A percentile compares a stretch with the other conserved stretches of the same genome.
Conservation (phyloP, 228 moss, liverwort and hornwort genomes). For the Sphagnum magellanicum region DNA sequence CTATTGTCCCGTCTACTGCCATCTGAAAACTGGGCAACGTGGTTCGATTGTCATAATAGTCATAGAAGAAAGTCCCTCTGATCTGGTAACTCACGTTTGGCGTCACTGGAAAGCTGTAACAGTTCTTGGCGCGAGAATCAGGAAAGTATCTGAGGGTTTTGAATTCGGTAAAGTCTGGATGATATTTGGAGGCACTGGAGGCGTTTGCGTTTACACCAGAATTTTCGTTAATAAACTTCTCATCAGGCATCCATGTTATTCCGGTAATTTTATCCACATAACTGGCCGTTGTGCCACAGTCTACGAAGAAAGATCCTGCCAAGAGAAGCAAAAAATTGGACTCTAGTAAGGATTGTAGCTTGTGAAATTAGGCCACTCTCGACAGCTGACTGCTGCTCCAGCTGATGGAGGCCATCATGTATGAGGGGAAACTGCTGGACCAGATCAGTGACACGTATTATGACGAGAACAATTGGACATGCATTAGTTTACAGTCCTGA, state of each 20-base stretch:
- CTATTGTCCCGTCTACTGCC: constrained; percentile 18
- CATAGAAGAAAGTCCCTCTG: constrained; percentile 27
- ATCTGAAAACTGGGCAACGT: constrained; percentile 18
- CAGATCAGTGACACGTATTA: too few relatives aligned
- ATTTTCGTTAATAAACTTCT: constrained; percentile 2
- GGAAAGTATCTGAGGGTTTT: constrained; percentile 35
- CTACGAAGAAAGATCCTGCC: constrained; percentile 19
- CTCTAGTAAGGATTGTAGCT: too few relatives aligned
- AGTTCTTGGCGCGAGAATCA: constrained; percentile 23
- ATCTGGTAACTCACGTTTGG: constrained; percentile 13
- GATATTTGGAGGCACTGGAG: neutral
- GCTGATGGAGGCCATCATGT: too few relatives aligned
- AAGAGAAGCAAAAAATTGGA: too few relatives aligned
- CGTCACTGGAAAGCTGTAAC: constrained; percentile 28
- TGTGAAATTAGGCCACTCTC: too few relatives aligned
- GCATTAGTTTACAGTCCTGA: too few relatives aligned
- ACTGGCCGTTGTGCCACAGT: constrained; percentile 21
- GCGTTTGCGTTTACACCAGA: constrained; percentile 15
- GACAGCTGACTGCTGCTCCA: too few relatives aligned
- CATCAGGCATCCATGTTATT: constrained; percentile 25
- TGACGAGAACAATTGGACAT: too few relatives aligned
- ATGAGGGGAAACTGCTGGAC: too few relatives aligned
- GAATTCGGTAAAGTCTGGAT: constrained; percentile 11
- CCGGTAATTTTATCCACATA: constrained; percentile 12
- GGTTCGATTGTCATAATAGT: constrained; percentile 21